Base-by-base conservation (phyloP, 352 stramenopile species). In the Pythium rishiriense region DNA sequence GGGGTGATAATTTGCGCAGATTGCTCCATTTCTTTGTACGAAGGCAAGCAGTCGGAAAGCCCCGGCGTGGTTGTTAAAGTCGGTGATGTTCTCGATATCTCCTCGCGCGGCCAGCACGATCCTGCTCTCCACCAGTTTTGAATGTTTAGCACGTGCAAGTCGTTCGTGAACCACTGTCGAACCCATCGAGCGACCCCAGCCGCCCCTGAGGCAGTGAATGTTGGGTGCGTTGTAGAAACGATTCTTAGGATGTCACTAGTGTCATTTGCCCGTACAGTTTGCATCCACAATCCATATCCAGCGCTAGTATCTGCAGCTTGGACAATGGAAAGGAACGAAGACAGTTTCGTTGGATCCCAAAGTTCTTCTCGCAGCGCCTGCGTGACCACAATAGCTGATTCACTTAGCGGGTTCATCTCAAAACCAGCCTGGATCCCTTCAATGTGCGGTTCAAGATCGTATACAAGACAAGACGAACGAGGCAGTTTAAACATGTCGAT, bases 371-470 rank as follows among this genome's bases (percentile, higher is more conserved):
- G 68, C 9, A 71, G 25, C 1, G 49, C 25, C 29, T 73, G 68
- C 0, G 56, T 58, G 19, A 84, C 57, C 12, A 49, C 50, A 29
- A 69, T 69, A 0, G 48, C 47, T 0, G 35, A 6, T 8, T 70
- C 56, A n/a, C 48, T 58, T 1, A 35, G 50, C 1, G 78, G 71
- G 50, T 91, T 87, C 72, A 90, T 84, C 54, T 93, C 84, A 29
- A 91, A 91, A 0, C 84, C 81, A 0, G 57, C 21, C 53, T 91
- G 79, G 1, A 73, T 49, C 4, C 75, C 76, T 7, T 64, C 46
- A 15, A 88, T 72, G 19, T 71, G 66, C 0, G 84, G 84, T 55
- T 93, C 84, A 8, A 93, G 57, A 45, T 91, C 76, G 49, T 89
- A 91, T 5, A 73, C 35, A 9, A 87, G 41, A 37, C 79, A 88